Conservation (phyloP, 1,284 basidiomycete genomes). For the Marasmius oreades region DNA sequence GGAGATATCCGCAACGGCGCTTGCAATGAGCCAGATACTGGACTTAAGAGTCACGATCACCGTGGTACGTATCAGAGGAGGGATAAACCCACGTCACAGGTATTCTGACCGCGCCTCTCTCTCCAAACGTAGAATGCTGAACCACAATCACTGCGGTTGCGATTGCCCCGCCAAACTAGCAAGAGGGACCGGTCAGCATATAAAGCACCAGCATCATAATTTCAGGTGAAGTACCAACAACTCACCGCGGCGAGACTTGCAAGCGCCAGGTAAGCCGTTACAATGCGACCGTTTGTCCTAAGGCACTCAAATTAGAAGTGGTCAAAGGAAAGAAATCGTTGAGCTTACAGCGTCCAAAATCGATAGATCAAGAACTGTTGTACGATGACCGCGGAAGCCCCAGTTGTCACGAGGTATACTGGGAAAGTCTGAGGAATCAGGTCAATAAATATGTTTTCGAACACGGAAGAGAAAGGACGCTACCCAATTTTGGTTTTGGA, state of each 20-base stretch:
- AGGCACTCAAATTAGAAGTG: too few species aligned
- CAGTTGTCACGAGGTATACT: not conserved
- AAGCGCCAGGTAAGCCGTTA: not conserved
- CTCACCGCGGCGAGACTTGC: not conserved
- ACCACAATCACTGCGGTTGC: conserved; percentile 1
- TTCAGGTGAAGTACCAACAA: too few species aligned
- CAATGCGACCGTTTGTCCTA: not conserved
- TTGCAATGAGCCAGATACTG: not conserved
- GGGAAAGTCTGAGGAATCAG: not conserved
- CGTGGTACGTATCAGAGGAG: not conserved
- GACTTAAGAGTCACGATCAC: not conserved
- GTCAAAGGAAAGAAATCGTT: not conserved
- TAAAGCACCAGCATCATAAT: not conserved
- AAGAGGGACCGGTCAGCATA: not conserved
- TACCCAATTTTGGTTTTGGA: conserved; percentile 1
- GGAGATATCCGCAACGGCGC: not conserved
- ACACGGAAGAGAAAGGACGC: not conserved
- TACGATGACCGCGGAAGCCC: not conserved
- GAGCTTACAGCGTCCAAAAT: not conserved
- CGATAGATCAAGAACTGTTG: not conserved
- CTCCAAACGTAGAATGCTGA: not conserved
- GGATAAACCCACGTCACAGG: not conserved
- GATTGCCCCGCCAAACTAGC: not conserved
- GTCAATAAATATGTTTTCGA: too few species aligned
- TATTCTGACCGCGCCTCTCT: not conserved